These are phyloP conservation scores for Leccinum subrobustum DNA, from an alignment of 1,284 basidiomycete species.

Conservation along the genomic window DNA sequence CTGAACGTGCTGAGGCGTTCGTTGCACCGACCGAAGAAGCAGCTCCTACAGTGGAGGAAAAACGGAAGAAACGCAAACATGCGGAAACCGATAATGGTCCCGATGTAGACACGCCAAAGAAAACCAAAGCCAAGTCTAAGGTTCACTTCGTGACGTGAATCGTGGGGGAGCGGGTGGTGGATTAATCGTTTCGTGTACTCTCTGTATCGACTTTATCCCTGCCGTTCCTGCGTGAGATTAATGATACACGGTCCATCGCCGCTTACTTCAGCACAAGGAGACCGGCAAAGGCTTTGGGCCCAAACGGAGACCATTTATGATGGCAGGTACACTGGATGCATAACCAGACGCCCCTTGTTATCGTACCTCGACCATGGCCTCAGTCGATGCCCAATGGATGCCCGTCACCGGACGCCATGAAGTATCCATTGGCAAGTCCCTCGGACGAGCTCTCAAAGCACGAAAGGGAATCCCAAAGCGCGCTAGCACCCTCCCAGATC, in stretches of 20 bases:
- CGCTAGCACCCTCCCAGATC: slow-evolving; percentile 46
- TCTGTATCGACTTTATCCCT: background rate
- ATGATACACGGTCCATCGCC: background rate
- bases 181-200: slow-evolving; percentile 7
- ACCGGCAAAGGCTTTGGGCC: background rate
- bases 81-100: slow-evolving; percentile 18
- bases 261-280: slow-evolving; percentile 31
- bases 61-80: slow-evolving; percentile 59
- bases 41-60: slow-evolving; percentile 76
- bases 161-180: background rate
- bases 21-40: slow-evolving; percentile 76
- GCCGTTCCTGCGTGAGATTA: background rate
- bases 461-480: slow-evolving; percentile 50
- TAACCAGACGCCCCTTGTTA: slow-evolving; percentile 20
- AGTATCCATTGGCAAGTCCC: slow-evolving; percentile 56
- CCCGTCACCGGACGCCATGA: slow-evolving; percentile 52
- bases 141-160: slow-evolving; percentile 21
- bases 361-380: slow-evolving; percentile 42
- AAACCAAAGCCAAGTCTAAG: slow-evolving; percentile 9
- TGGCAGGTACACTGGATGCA: slow-evolving; percentile 2
- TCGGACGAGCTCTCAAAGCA: slow-evolving; percentile 34
- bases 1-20: slow-evolving; percentile 81
- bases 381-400: slow-evolving; percentile 50
- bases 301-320: slow-evolving; percentile 20
- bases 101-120: slow-evolving; percentile 34